phyloP scores from a whole-genome alignment of 495 filamentous ascomycete genomes.

The Trichoderma asperelloides region DNA sequence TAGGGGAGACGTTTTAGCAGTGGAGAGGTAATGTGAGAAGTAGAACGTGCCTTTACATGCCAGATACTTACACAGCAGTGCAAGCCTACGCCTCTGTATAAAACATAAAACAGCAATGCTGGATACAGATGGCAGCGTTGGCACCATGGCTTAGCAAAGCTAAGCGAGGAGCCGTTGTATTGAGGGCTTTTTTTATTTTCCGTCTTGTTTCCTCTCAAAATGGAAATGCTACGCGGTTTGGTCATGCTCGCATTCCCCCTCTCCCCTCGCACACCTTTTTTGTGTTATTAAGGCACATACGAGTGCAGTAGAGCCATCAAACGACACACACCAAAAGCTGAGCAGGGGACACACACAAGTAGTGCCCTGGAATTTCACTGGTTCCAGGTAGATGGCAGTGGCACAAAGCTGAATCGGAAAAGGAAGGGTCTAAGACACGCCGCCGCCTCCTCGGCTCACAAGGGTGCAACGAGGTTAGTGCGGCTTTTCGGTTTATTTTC shows the following conservation, averaged over 20 bases:
- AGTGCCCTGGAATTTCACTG: not conserved
- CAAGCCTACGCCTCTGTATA: no score
- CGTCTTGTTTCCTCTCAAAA: not conserved
- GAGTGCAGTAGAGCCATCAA: not conserved
- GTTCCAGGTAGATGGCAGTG: not conserved
- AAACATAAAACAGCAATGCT: not conserved
- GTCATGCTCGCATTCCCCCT: not conserved
- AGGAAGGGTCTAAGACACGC: conserved; percentile 7
- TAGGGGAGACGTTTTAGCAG: not conserved
- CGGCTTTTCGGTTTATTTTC: not conserved
- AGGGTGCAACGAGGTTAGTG: conserved; percentile 3
- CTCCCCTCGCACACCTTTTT: not conserved
- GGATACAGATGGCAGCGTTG: not conserved
- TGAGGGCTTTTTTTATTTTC: not conserved
- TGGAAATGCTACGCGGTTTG: not conserved
- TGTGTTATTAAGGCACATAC: not conserved
- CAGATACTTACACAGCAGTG: no score
- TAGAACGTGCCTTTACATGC: no score
- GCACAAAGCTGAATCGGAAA: not conserved
- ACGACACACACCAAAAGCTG: not conserved
- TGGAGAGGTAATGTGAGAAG: not conserved
- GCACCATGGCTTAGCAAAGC: not conserved
- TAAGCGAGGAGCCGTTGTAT: not conserved
- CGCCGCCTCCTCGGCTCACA: conserved; percentile 4
- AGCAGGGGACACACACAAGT: not conserved